These are phyloP conservation scores for Backusella morwellensis DNA, from an alignment of 192 early-diverging fungal species.

Conservation along the genomic window DNA sequence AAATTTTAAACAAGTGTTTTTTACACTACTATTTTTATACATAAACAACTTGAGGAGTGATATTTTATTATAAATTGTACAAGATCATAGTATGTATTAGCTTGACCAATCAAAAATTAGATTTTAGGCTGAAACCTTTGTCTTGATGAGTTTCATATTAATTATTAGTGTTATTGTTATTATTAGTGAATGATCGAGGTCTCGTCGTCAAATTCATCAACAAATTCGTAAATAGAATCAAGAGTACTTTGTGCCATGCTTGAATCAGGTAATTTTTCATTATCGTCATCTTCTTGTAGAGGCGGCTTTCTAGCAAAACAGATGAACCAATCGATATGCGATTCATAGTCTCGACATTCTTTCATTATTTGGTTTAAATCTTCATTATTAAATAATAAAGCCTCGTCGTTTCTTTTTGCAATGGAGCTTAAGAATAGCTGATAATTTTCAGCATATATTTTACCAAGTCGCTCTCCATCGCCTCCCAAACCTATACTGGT, in stretches of 20 bases:
- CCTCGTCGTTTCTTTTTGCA: neutral
- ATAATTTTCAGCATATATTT: slow-evolving; percentile 7
- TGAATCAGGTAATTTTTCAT: neutral
- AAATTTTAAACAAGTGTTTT: too few relatives aligned
- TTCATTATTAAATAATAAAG: neutral
- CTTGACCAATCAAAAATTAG: too few relatives aligned
- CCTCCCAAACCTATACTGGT: slow-evolving; percentile 7
- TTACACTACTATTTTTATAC: too few relatives aligned
- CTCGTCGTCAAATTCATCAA: slow-evolving; percentile 18
- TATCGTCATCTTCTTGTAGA: neutral
- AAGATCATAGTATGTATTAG: too few relatives aligned
- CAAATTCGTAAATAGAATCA: slow-evolving; percentile 23
- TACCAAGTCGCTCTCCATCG: neutral
- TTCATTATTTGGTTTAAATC: neutral
- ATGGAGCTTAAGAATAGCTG: slow-evolving; percentile 8
- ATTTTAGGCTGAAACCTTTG: too few relatives aligned
- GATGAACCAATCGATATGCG: slow-evolving; percentile 16
- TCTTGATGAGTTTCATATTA: too few relatives aligned
- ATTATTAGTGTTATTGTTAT: neutral
- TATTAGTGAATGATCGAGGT: neutral
- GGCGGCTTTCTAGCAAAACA: slow-evolving; percentile 18
- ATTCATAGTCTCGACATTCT: slow-evolving; percentile 13
- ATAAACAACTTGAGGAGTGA: too few relatives aligned
- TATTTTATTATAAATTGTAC: too few relatives aligned
- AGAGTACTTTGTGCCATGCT: neutral